phyloP scores from a whole-genome alignment of 495 filamentous ascomycete species.

The Aspergillus taichungensis region DNA sequence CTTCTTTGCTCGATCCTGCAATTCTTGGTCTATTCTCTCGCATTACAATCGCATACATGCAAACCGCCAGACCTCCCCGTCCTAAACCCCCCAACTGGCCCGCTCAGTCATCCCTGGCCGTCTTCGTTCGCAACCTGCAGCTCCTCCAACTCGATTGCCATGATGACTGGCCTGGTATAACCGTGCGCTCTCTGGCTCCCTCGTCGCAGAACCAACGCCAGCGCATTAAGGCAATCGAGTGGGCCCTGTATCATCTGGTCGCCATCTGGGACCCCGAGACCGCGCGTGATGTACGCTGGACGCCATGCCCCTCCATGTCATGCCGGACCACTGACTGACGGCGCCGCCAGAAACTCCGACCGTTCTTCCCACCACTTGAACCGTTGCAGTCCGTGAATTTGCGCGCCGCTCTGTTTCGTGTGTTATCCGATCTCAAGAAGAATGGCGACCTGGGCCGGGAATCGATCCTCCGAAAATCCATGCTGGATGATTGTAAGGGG shows the following conservation, averaged over 20 bases:
- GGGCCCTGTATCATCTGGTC: constrained; percentile 76
- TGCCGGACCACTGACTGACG: constrained; percentile 2
- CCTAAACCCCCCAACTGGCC: constrained; percentile 32
- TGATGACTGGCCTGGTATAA: constrained; percentile 70
- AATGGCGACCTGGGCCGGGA: constrained; percentile 73
- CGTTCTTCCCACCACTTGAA: constrained; percentile 82
- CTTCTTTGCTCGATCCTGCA: too few species aligned
- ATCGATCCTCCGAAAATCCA: constrained; percentile 70
- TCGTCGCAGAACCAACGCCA: constrained; percentile 68
- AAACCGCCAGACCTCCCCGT: constrained; percentile 21
- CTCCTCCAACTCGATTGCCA: constrained; percentile 67
- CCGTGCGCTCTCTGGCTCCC: constrained; percentile 51
- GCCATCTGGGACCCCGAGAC: constrained; percentile 69
- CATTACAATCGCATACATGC: constrained; percentile 14
- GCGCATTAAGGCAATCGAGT: constrained; percentile 71
- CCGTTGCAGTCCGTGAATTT: constrained; percentile 83
- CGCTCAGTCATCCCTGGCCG: constrained; percentile 45
- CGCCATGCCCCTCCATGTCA: neutral
- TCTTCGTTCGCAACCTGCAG: constrained; percentile 72
- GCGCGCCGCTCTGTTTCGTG: constrained; percentile 72
- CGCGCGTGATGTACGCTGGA: constrained; percentile 49
- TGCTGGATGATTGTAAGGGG: constrained; percentile 87
- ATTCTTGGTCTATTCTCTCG: too few species aligned
- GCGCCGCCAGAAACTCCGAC: constrained; percentile 61
- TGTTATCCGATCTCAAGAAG: constrained; percentile 74